Conservation (phyloP, 1,139 yeast species). For the Saccharomyces pastorianus region DNA sequence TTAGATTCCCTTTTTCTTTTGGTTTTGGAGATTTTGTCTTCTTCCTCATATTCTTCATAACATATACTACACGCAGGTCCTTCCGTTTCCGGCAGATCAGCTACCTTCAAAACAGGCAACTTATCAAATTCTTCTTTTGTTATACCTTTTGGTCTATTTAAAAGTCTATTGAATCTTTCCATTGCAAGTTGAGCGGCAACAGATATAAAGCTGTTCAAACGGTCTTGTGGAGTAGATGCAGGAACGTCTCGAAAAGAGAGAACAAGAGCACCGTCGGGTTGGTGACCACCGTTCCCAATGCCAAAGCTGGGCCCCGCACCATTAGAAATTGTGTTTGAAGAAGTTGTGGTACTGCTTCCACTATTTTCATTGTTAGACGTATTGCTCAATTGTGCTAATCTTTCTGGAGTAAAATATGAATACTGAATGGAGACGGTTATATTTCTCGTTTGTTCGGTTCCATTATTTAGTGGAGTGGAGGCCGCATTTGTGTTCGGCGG, state of each 20-base stretch:
- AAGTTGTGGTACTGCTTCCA: not conserved
- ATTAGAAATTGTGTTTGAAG: constrained; percentile 2
- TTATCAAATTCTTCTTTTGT: constrained; percentile 45
- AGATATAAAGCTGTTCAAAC: constrained; percentile 45
- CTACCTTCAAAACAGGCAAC: constrained; percentile 34
- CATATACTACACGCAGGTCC: constrained; percentile 56
- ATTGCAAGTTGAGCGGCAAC: constrained; percentile 66
- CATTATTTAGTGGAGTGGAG: not conserved
- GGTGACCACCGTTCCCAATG: constrained; percentile 5
- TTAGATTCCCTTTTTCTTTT: constrained; percentile 17
- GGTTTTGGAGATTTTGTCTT: constrained; percentile 5
- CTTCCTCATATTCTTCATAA: constrained; percentile 45
- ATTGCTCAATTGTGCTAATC: constrained; percentile 8
- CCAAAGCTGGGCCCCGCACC: not conserved
- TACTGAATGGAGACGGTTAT: constrained; percentile 29
- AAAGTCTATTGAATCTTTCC: constrained; percentile 45
- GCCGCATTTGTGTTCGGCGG: not conserved
- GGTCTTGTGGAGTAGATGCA: constrained; percentile 25
- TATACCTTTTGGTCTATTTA: constrained; percentile 41
- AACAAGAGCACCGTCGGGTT: constrained; percentile 33
- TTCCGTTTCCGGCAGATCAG: constrained; percentile 30
- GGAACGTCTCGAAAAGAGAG: constrained; percentile 60
- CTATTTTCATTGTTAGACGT: constrained; percentile 4
- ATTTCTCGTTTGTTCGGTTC: constrained; percentile 17
- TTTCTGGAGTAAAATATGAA: constrained; percentile 17